phyloP scores from a whole-genome alignment of 2,329 filamentous ascomycete species.

The Aureobasidium sp. region DNA sequence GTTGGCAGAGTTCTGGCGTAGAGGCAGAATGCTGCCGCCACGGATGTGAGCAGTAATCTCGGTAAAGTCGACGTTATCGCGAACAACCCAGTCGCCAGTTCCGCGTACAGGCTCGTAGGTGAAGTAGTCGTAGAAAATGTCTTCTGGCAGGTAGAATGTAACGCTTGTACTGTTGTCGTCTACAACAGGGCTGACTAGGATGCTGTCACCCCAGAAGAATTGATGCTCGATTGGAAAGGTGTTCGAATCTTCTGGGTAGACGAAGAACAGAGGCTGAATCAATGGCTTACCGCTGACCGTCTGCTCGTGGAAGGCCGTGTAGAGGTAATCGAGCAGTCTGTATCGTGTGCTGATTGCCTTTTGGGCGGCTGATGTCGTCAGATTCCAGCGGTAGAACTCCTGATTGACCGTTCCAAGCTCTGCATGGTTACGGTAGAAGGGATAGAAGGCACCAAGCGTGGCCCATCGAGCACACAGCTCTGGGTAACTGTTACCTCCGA shows the following conservation, averaged over 20 bases:
- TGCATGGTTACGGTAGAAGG: slow-evolving; percentile 72
- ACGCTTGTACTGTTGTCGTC: slow-evolving; percentile 45
- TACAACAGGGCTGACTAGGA: slow-evolving; percentile 50
- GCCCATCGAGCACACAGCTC: slow-evolving; percentile 67
- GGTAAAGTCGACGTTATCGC: slow-evolving; percentile 40
- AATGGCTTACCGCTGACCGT: slow-evolving; percentile 54
- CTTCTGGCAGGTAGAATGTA: slow-evolving; percentile 48
- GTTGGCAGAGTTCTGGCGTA: slow-evolving; percentile 48
- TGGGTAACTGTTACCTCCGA: slow-evolving; percentile 55
- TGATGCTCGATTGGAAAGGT: slow-evolving; percentile 47
- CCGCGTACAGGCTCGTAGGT: slow-evolving; percentile 42
- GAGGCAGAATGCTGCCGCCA: slow-evolving; percentile 57
- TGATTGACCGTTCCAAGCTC: slow-evolving; percentile 46
- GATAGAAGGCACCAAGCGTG: slow-evolving; percentile 61
- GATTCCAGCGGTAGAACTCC: slow-evolving; percentile 64
- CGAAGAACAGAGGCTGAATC: slow-evolving; percentile 63
- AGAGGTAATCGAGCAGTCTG: slow-evolving; percentile 69
- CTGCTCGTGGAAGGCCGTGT: slow-evolving; percentile 60
- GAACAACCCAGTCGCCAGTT: slow-evolving; percentile 35
- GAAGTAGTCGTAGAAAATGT: slow-evolving; percentile 54
- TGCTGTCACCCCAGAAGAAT: slow-evolving; percentile 51
- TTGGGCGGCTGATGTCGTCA: slow-evolving; percentile 55
- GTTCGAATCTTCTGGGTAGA: slow-evolving; percentile 53
- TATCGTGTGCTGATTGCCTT: slow-evolving; percentile 67
- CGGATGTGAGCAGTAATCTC: slow-evolving; percentile 60